Base-by-base conservation (phyloP, 345 rosid genomes). In the Barbarea vulgaris region DNA sequence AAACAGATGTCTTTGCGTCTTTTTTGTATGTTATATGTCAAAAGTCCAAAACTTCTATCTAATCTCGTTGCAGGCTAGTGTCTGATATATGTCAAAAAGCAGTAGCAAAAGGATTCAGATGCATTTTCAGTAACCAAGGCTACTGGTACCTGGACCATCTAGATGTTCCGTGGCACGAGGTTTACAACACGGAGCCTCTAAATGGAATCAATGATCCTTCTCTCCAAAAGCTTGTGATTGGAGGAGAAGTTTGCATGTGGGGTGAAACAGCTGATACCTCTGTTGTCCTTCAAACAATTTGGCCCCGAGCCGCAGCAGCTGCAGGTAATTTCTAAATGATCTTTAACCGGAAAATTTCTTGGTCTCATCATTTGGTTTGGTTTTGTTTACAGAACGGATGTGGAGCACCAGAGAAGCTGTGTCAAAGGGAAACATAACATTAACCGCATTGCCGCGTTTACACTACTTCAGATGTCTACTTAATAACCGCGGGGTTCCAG, bases 181-280 rank as follows among this genome's bases (percentile, higher is more conserved):
- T 84, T 56, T 93, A 93, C 75, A 82, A 65, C 4, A 91, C 96
- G 1, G 98, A 95, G 74, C 99, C 97, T 33, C 74, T 95, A 0
- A 87, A 89, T 75, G 98, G 96, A 73, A 92, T 92, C 75, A 3
- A 56, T 1, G 79, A 85, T 73, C 56, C 79, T 78, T 82, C 90
- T 11, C 74, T 74, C 53, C 93, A 92, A 72, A 75, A 85, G 53
- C 93, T 95, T 59, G 90, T 95, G 70, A 81, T 95, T 4, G 97
- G 98, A 66, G 99, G 99, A 70, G 97, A 95, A 90, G 99, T 90
- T 77, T 92, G 99, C 80, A 90, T 90, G 97, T 89, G 97, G 99
- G 89, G 83, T 10, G 97, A 95, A 85, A 85, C 83, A 62, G 85
- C 90, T 27, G 99, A 95, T 73, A 63, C 97, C 17, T 95, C 99